Evolutionary conservation across 2,329 filamentous ascomycete genomes (phyloP).

Genomic region (Colletotrichum echinochloae): DNA sequence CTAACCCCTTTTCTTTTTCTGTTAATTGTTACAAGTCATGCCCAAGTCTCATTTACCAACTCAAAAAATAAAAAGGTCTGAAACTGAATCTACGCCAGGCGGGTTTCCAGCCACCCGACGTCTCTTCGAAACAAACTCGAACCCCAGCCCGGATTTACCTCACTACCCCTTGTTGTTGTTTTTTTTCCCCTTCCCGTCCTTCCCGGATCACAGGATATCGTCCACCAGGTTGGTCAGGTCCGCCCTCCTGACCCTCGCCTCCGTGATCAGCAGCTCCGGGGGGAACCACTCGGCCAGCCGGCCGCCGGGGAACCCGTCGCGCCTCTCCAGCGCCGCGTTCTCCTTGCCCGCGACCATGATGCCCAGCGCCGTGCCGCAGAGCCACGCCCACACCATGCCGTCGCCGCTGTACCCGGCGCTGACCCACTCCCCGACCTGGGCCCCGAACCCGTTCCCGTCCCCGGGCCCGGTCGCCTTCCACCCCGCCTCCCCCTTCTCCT

Average conservation of each 20-base stretch:
- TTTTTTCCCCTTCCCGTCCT: no score
- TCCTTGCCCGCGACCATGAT: conserved; percentile 59
- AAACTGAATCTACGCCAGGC: no score
- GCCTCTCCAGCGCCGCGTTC: conserved; percentile 45
- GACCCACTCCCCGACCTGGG: conserved; percentile 60
- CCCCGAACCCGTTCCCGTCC: no score
- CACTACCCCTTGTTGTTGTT: no score
- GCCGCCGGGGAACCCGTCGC: conserved; percentile 52
- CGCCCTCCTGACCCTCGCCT: conserved; percentile 51
- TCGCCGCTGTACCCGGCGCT: conserved; percentile 63
- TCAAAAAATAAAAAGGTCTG: no score
- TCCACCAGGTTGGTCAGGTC: conserved; percentile 52
- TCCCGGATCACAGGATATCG: conserved; percentile 24
- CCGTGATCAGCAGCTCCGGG: conserved; percentile 49
- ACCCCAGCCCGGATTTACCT: no score
- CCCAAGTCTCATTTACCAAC: no score
- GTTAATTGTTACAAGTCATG: no score
- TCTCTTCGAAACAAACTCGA: no score
- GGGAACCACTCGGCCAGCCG: conserved; percentile 57
- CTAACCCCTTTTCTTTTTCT: no score
- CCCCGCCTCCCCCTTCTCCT: not conserved
- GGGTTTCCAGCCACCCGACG: no score
- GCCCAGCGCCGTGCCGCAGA: conserved; percentile 60
- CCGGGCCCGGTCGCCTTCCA: no score
- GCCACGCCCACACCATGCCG: conserved; percentile 67